phyloP scores from a whole-genome alignment of 179 eudicot species.

The Beta lomatogona region DNA sequence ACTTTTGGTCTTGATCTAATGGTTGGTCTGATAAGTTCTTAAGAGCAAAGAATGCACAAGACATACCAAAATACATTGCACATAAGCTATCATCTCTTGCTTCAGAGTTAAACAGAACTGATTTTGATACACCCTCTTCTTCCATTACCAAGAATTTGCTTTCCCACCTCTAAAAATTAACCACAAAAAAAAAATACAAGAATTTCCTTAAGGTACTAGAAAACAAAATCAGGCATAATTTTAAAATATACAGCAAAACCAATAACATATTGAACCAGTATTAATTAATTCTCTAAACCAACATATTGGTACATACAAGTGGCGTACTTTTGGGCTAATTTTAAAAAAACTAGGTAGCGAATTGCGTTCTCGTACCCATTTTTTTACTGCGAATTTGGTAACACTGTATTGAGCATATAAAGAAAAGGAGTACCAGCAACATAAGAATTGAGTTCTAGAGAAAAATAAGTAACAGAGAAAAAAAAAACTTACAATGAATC shows the following conservation, averaged over 20 bases:
- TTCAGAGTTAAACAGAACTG: slow-evolving; percentile 37
- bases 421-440: no score
- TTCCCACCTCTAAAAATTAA: slow-evolving; percentile 19
- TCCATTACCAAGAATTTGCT: slow-evolving; percentile 50
- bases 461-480: slow-evolving; percentile 4
- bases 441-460: neutral
- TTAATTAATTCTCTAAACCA: no score
- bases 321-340: no score
- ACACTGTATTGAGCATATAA: no score
- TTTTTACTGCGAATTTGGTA: no score
- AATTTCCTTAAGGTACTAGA: neutral
- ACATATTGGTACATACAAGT: no score
- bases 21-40: slow-evolving; percentile 43
- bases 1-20: slow-evolving; percentile 37
- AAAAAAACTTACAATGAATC: slow-evolving; percentile 26
- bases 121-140: slow-evolving; percentile 40
- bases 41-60: slow-evolving; percentile 71
- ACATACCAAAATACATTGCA: slow-evolving; percentile 73
- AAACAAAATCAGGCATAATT: slow-evolving; percentile 12
- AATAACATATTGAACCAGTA: neutral
- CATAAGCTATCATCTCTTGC: slow-evolving; percentile 49
- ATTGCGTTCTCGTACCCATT: no score
- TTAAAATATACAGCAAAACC: neutral
- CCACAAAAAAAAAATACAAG: neutral
- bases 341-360: no score